Base-by-base conservation (phyloP, 768 basidiomycete species). In the Leccinum subgranulosum region DNA sequence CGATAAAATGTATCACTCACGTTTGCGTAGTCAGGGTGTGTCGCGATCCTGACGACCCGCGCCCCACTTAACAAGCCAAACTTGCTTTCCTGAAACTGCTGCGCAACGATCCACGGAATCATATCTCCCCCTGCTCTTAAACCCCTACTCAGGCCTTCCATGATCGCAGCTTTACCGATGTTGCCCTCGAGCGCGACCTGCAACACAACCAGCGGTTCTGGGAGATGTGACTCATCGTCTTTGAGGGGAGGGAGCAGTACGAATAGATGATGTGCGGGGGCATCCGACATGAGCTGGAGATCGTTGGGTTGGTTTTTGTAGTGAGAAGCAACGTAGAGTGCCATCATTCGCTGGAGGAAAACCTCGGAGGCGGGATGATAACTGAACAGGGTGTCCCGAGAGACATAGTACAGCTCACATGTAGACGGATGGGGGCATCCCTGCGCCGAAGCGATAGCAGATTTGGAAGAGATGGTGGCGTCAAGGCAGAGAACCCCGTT, bases 261-360 rank as follows among this genome's bases (percentile, higher is more conserved):
- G 63, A 98, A 99, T 14, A 99, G 81, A 66, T 95, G 92, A 69
- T 98, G 96, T 1, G 94, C 95, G 0, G 97, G 97, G 1, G 97
- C 97, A 65, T 99, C 97, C 11, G 90, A 92, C 72, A 98, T 84
- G 52, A 99, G 82, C 72, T 98, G 96, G n/a, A 99, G 80, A 70
- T 99, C 97, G 69, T 99, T 98, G 19, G 97, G 97, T 68, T 95
- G 92, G 73, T 98, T 99, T 75, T 99, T 99, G 79, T 99, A 99
- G 71, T 99, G 97, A 51, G 89, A 90, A 1, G 97, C 92, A 52
- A 98, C 96, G 73, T 98, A 99, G 2, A 98, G 80, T 17, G 92
- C 88, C 94, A 98, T 97, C 89, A 98, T 94, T 34, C 95, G 85
- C 74, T 99, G 97, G 28, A 99, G 81, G 78, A 99, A 99, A 31